Percentiles rank a stretch among this genome's conserved stretches.
phyloP scores from a whole-genome alignment of 2,329 filamentous ascomycete genomes.

The Trichoderma pleuroti region DNA sequence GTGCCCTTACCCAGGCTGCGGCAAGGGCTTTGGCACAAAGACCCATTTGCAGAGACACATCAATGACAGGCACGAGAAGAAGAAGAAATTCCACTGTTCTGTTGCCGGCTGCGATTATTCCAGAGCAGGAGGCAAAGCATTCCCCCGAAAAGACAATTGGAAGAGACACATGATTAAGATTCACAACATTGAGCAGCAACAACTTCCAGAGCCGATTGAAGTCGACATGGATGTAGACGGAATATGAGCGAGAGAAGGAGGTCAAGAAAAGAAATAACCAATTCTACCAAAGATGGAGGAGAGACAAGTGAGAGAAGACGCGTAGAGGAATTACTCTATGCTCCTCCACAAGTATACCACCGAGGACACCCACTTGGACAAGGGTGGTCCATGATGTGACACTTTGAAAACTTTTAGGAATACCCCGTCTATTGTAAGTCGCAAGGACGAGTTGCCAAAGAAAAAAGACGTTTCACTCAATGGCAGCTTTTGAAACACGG shows the following conservation, averaged over 20 bases:
- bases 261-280: not conserved
- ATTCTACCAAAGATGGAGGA: not conserved
- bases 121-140: slow-evolving; percentile 54
- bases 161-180: slow-evolving; percentile 60
- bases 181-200: slow-evolving; percentile 43
- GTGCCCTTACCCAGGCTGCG: slow-evolving; percentile 50
- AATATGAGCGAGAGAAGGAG: not conserved
- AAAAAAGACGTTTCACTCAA: not conserved
- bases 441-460: not conserved
- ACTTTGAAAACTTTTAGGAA: not conserved
- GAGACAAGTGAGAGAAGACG: not conserved
- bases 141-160: slow-evolving; percentile 62
- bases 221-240: slow-evolving; percentile 37
- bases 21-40: slow-evolving; percentile 58
- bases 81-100: slow-evolving; percentile 57
- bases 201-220: slow-evolving; percentile 42
- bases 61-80: slow-evolving; percentile 59
- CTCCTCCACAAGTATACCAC: not conserved
- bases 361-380: not conserved
- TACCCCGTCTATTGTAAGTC: not conserved
- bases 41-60: slow-evolving; percentile 60
- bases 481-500: not conserved
- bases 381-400: not conserved
- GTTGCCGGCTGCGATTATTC: slow-evolving; percentile 54
- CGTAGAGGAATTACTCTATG: not conserved